These are phyloP conservation scores for Atractiella rhizophila DNA, from an alignment of 768 basidiomycete genomes.

Conservation along the genomic window DNA sequence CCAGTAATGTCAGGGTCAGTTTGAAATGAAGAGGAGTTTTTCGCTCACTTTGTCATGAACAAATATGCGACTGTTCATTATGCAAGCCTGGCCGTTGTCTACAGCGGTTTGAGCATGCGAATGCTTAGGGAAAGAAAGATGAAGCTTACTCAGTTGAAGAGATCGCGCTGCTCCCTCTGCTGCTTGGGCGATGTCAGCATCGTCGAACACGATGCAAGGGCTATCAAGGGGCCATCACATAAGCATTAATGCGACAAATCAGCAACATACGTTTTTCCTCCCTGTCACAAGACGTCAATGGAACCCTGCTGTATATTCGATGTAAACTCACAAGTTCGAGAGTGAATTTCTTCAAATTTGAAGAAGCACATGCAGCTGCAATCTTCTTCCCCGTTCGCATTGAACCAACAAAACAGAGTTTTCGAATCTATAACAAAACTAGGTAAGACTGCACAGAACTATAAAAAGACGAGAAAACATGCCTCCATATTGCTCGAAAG, in stretches of 20 bases:
- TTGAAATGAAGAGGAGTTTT: too few species aligned
- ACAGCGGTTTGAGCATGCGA: not conserved
- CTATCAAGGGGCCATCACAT: too few species aligned
- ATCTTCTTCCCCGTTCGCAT: slow-evolving; percentile 4
- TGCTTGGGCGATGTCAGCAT: not conserved
- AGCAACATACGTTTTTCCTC: slow-evolving; percentile 18
- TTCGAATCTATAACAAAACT: slow-evolving; percentile 8
- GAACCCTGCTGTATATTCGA: not conserved
- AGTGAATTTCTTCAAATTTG: slow-evolving; percentile 16
- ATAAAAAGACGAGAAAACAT: not conserved
- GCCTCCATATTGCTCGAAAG: slow-evolving; percentile 13
- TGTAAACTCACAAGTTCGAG: slow-evolving; percentile 13
- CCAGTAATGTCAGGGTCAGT: too few species aligned
- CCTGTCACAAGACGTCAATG: not conserved
- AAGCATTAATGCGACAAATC: too few species aligned
- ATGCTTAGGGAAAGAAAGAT: too few species aligned
- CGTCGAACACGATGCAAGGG: not conserved
- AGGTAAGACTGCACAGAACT: not conserved
- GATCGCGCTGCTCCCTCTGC: not conserved
- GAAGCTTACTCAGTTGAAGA: too few species aligned
- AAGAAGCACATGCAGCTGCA: slow-evolving; percentile 11
- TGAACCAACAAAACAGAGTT: slow-evolving; percentile 17
- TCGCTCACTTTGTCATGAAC: slow-evolving; percentile 22
- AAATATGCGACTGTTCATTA: slow-evolving; percentile 50
- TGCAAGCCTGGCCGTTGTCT: slow-evolving; percentile 43